Base-by-base conservation (phyloP, 352 stramenopile genomes). In the Phytopythium boreale region DNA sequence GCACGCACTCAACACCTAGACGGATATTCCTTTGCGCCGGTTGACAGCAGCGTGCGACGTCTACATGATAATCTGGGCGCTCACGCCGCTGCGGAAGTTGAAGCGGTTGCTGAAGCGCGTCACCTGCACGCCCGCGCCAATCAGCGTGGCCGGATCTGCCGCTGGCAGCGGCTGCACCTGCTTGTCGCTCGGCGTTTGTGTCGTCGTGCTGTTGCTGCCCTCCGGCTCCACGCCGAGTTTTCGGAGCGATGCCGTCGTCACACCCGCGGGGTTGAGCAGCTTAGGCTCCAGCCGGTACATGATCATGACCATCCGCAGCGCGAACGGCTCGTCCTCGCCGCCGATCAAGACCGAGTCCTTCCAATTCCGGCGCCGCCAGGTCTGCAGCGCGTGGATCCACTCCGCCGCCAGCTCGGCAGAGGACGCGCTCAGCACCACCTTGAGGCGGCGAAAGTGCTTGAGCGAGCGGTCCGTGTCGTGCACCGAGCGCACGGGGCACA, bases 331-430 rank as follows among this genome's bases (percentile, higher is more conserved):
- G 68, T 93, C 83, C 2, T 89, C 82, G 36, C 77, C 82, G 20
- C 73, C 60, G 57, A 93, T 85, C 27, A 88, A 70, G 12, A 82
- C 64, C 50, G 80, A 79, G 34, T 93, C 82, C 43, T 80, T 79
- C 85, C 85, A 93, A 62, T 91, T 92, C 58, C 81, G 79, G 44
- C 85, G 82, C 39, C 82, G 81, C 85, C 85, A 93, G 22, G 83
- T 88, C 55, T 85, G 79, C 31, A 92, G 74, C 24, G 85, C 85
- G 29, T 72, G 66, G 27, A 91, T 84, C 85, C 85, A 93, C 43
- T 88, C 69, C 11, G 74, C 61, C 44, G 74, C 71, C 6, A 87
- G 70, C 22, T 80, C 73, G 4, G 68, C 68, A 3, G 78, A 79
- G 15, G 78, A 86, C 2, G 79, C 85, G 47, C 82, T 85, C 15